Percentiles rank a stretch among this genome's conserved stretches.
These are phyloP conservation scores for Cucurbita ficifolia DNA, from an alignment of 306 rosid species.

Conservation along the genomic window DNA sequence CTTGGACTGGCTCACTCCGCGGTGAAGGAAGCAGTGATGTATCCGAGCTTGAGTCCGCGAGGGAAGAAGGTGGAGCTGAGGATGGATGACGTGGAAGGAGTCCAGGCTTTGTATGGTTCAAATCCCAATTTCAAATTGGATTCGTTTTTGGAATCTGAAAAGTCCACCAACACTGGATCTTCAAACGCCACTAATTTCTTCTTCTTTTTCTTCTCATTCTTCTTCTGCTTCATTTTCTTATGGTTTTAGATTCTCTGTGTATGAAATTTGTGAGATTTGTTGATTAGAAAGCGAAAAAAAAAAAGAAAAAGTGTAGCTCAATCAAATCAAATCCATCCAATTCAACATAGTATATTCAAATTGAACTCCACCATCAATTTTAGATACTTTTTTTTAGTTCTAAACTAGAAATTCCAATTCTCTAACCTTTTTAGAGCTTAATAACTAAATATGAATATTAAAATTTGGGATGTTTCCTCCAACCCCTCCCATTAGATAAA, in stretches of 20 bases:
- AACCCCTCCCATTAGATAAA: too few relatives aligned
- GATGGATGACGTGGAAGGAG: conserved; percentile 82
- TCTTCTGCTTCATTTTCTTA: neutral
- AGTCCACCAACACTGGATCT: conserved; percentile 7
- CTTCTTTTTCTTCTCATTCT: neutral
- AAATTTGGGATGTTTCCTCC: too few relatives aligned
- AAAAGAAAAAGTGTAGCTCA: too few relatives aligned
- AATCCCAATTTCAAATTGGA: conserved; percentile 60
- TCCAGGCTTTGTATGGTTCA: conserved; percentile 73
- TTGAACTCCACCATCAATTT: too few relatives aligned
- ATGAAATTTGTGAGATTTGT: neutral
- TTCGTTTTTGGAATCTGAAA: conserved; percentile 38
- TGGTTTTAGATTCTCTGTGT: neutral
- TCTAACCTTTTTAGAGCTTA: too few relatives aligned
- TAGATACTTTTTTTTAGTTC: too few relatives aligned
- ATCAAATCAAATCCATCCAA: too few relatives aligned
- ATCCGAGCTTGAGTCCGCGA: conserved; percentile 71
- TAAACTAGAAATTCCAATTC: too few relatives aligned
- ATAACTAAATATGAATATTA: too few relatives aligned
- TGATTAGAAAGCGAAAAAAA: too few relatives aligned
- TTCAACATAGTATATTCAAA: too few relatives aligned
- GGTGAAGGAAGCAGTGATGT: conserved; percentile 76
- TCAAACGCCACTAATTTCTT: neutral
- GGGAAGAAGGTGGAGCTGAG: conserved; percentile 49
- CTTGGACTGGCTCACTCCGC: conserved; percentile 74